phyloP scores from a whole-genome alignment of 2,329 filamentous ascomycete genomes.

The Colletotrichum incanum region DNA sequence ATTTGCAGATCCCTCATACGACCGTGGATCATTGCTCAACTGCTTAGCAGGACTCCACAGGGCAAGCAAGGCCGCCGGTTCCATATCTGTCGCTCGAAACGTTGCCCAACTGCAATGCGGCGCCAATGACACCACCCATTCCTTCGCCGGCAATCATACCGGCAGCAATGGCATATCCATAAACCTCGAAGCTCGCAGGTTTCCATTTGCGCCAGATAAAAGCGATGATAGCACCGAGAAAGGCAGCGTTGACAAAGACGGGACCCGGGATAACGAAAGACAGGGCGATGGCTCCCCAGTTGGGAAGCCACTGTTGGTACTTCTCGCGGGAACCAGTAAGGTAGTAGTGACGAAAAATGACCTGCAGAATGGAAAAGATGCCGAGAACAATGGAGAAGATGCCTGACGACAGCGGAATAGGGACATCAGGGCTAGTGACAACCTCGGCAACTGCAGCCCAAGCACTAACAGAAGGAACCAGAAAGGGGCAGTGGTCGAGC shows the following conservation, averaged over 20 bases:
- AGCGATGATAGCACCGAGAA: constrained; percentile 68
- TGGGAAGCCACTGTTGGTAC: constrained; percentile 70
- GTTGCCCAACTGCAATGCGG: constrained; percentile 51
- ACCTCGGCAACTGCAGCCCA: constrained; percentile 74
- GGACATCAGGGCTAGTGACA: constrained; percentile 70
- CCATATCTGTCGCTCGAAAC: constrained; percentile 53
- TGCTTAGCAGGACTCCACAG: constrained; percentile 48
- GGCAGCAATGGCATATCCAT: constrained; percentile 72
- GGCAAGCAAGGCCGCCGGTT: constrained; percentile 51
- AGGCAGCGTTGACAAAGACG: constrained; percentile 71
- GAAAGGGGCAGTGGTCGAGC: constrained; percentile 67
- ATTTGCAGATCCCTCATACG: too few species aligned
- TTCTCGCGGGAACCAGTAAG: constrained; percentile 68
- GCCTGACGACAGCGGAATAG: constrained; percentile 68
- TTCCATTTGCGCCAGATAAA: constrained; percentile 69
- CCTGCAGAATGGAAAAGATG: constrained; percentile 65
- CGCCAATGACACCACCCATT: constrained; percentile 70
- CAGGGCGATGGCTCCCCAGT: constrained; percentile 74
- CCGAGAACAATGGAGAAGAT: constrained; percentile 73
- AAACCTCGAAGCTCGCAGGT: constrained; percentile 68
- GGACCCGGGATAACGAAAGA: constrained; percentile 72
- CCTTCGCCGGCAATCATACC: constrained; percentile 76
- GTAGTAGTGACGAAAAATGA: constrained; percentile 69
- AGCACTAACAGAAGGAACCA: constrained; percentile 71
- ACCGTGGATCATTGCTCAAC: too few species aligned